Evolutionary conservation across 805 yeast species (phyloP).

Genomic region (Kuraishia ogatae): DNA sequence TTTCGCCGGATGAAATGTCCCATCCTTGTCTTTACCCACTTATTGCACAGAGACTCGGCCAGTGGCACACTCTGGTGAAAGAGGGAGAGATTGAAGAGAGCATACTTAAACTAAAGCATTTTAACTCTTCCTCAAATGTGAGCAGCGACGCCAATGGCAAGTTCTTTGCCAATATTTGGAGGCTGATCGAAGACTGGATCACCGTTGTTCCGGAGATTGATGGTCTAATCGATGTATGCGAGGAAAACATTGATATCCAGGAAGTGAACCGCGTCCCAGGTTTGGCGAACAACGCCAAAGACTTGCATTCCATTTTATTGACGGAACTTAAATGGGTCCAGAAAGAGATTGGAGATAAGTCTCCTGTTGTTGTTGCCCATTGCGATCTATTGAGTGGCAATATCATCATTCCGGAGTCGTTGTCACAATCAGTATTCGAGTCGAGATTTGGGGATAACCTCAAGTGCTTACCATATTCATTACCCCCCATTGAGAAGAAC

Average conservation of each 20-base stretch:
- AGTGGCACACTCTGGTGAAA: slow-evolving; percentile 53
- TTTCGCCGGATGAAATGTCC: slow-evolving; percentile 45
- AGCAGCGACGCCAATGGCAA: slow-evolving; percentile 12
- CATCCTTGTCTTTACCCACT: slow-evolving; percentile 38
- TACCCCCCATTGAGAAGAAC: slow-evolving; percentile 10
- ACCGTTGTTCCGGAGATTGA: slow-evolving; percentile 45
- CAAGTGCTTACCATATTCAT: too few relatives aligned
- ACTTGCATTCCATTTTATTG: slow-evolving; percentile 27
- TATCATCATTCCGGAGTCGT: slow-evolving; percentile 46
- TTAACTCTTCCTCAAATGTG: slow-evolving; percentile 14
- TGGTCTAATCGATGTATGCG: slow-evolving; percentile 27
- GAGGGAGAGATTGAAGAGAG: slow-evolving; percentile 38
- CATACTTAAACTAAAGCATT: slow-evolving; percentile 27
- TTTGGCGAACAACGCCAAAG: not conserved
- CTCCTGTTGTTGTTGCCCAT: slow-evolving; percentile 57
- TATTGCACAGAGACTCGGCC: slow-evolving; percentile 59
- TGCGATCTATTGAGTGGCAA: slow-evolving; percentile 72
- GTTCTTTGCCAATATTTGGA: slow-evolving; percentile 45
- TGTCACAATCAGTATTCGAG: slow-evolving; percentile 9
- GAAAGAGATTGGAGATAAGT: slow-evolving; percentile 27
- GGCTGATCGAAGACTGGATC: slow-evolving; percentile 54
- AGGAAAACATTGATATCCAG: slow-evolving; percentile 21
- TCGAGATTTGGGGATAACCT: not conserved
- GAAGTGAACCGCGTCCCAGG: slow-evolving; percentile 3
- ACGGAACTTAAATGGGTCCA: slow-evolving; percentile 51